Percentiles rank a stretch among this genome's conserved stretches.
phyloP scores from a whole-genome alignment of 2,329 filamentous ascomycete species.

The Macroventuria anomochaeta region DNA sequence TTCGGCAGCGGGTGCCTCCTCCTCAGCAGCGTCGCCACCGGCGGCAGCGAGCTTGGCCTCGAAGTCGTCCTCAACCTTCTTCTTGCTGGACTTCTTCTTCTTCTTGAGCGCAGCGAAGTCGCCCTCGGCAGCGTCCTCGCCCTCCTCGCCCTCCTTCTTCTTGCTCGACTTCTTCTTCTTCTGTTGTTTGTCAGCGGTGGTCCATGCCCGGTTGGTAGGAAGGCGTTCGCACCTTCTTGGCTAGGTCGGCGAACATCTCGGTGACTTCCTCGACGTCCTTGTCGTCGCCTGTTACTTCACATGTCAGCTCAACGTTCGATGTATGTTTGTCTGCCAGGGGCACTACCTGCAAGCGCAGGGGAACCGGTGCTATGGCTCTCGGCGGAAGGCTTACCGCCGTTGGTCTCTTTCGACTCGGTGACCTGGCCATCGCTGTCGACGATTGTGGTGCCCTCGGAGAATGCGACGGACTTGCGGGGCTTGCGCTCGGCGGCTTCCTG shows the following conservation, averaged over 20 bases:
- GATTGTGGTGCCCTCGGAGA: conserved; percentile 84
- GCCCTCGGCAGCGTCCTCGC: conserved; percentile 59
- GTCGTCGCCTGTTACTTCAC: conserved; percentile 50
- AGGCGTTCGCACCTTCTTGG: conserved; percentile 63
- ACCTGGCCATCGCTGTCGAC: conserved; percentile 90
- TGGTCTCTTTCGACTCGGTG: conserved; percentile 72
- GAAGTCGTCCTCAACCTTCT: conserved; percentile 65
- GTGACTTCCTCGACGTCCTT: conserved; percentile 70
- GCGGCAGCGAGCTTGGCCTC: conserved; percentile 70
- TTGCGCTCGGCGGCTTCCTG: conserved; percentile 65
- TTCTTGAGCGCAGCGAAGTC: conserved; percentile 74
- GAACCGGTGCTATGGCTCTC: conserved; percentile 66
- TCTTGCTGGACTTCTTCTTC: conserved; percentile 84
- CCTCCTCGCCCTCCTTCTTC: conserved; percentile 62
- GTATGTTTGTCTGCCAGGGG: conserved; percentile 11
- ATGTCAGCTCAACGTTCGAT: conserved; percentile 27
- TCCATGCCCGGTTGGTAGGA: neutral
- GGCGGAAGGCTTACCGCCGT: conserved; percentile 80
- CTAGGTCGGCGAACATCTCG: conserved; percentile 67
- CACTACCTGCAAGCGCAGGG: conserved; percentile 27
- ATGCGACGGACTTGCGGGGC: conserved; percentile 91
- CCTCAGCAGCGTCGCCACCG: conserved; percentile 61
- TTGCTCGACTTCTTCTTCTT: conserved; percentile 70
- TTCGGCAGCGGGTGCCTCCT: conserved; percentile 55
- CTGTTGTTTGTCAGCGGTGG: conserved; percentile 27